Evolutionary conservation across 2,329 filamentous ascomycete genomes (phyloP).

Genomic region (Pyrenophora tritici-repentis): DNA sequence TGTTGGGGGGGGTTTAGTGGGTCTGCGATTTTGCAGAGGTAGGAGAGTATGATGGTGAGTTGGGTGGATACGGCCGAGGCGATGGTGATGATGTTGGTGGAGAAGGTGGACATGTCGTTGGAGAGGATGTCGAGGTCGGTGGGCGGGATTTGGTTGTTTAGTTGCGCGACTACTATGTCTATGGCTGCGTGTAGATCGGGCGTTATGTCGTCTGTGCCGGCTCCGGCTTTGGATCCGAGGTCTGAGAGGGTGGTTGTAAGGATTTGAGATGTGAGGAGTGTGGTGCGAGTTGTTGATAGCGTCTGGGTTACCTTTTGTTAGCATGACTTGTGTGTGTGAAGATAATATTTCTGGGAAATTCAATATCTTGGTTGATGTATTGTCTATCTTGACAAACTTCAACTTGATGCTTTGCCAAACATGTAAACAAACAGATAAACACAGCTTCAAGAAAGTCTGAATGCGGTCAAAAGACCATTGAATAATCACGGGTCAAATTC

Average conservation of each 20-base stretch:
- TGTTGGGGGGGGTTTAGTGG: slow-evolving; percentile 22
- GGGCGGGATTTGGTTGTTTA: slow-evolving; percentile 44
- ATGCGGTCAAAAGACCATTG: too few species aligned
- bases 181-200: slow-evolving; percentile 51
- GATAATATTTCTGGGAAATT: too few species aligned
- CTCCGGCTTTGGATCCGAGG: slow-evolving; percentile 36
- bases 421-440: slow-evolving; percentile 5
- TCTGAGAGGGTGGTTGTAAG: slow-evolving; percentile 43
- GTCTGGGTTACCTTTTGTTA: slow-evolving; percentile 36
- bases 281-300: slow-evolving; percentile 42
- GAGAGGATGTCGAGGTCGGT: slow-evolving; percentile 48
- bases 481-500: too few species aligned
- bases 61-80: slow-evolving; percentile 42
- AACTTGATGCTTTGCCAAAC: not conserved
- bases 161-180: slow-evolving; percentile 49
- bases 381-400: too few species aligned
- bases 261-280: slow-evolving; percentile 39
- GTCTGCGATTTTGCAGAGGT: slow-evolving; percentile 42
- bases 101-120: slow-evolving; percentile 48
- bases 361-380: too few species aligned
- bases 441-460: not conserved
- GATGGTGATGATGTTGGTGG: slow-evolving; percentile 46
- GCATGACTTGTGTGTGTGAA: not conserved
- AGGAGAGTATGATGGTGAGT: slow-evolving; percentile 32
- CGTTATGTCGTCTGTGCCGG: slow-evolving; percentile 39